Conservation (phyloP, 768 basidiomycete species). For the Calocybe cyanea region DNA sequence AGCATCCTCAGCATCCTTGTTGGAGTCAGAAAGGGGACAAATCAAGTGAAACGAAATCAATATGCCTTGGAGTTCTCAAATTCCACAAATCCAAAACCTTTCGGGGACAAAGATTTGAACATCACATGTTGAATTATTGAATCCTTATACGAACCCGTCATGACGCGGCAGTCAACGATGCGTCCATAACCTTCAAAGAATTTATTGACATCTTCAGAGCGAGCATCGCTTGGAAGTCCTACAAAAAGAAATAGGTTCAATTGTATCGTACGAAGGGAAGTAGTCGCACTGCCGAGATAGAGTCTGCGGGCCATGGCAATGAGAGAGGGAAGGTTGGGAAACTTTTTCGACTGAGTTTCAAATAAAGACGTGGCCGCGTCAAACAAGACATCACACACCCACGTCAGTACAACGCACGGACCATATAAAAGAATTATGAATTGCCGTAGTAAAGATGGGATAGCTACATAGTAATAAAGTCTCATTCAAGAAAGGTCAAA, state of each 20-base stretch:
- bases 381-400: slow-evolving; percentile 14
- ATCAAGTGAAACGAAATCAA: slow-evolving; percentile 6
- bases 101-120: slow-evolving; percentile 17
- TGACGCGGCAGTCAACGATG: slow-evolving; percentile 88
- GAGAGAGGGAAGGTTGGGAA: slow-evolving; percentile 27
- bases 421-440: slow-evolving; percentile 17
- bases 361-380: slow-evolving; percentile 22
- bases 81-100: slow-evolving; percentile 96
- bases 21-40: slow-evolving; percentile 9
- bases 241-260: slow-evolving; percentile 2
- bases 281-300: slow-evolving; percentile 73
- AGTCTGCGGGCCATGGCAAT: slow-evolving; percentile 78
- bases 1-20: slow-evolving; percentile 92
- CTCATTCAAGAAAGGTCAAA: slow-evolving; percentile 11
- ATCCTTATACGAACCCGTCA: slow-evolving; percentile 67
- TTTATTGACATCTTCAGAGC: slow-evolving; percentile 80
- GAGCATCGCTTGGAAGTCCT: slow-evolving; percentile 84
- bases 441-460: background rate
- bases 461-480: slow-evolving; percentile 8
- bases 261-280: background rate
- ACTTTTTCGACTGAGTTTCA: slow-evolving; percentile 46
- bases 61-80: slow-evolving; percentile 80
- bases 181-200: slow-evolving; percentile 89
- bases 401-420: slow-evolving; percentile 37
- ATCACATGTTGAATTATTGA: slow-evolving; percentile 8